These are phyloP conservation scores for Mycena epipterygia DNA, from an alignment of 768 basidiomycete genomes.

Conservation along the genomic window DNA sequence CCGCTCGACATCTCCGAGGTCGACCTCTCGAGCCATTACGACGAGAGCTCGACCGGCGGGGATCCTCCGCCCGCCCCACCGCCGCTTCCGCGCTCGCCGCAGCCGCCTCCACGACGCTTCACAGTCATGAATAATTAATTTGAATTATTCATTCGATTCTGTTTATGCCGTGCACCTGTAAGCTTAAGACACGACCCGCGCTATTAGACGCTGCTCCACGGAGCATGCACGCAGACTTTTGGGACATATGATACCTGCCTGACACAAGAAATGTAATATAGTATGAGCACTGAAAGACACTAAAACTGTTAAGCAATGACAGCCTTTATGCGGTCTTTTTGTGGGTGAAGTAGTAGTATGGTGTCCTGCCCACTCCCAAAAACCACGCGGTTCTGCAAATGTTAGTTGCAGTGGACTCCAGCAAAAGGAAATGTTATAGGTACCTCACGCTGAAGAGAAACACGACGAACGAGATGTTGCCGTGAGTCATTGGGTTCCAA, in stretches of 20 bases:
- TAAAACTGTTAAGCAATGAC: neutral
- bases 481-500: conserved; percentile 85
- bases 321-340: conserved; percentile 26
- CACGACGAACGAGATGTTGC: conserved; percentile 77
- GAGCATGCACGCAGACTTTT: conserved; percentile 19
- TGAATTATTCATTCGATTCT: neutral
- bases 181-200: neutral
- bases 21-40: conserved; percentile 50
- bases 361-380: conserved; percentile 61
- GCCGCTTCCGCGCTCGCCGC: conserved; percentile 39
- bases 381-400: conserved; percentile 68
- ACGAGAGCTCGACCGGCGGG: conserved; percentile 42
- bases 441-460: conserved; percentile 72
- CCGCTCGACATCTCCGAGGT: conserved; percentile 46
- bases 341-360: conserved; percentile 51
- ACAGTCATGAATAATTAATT: conserved; percentile 49
- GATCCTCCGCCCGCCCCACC: too few relatives aligned
- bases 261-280: conserved; percentile 29
- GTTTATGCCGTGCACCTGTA: neutral
- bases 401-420: neutral
- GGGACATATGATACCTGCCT: neutral
- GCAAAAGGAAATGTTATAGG: conserved; percentile 21
- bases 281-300: conserved; percentile 29
- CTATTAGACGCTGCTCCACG: conserved; percentile 20
- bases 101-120: conserved; percentile 44